Base-by-base conservation (phyloP, 345 rosid species). In the Eucalyptus victrix region DNA sequence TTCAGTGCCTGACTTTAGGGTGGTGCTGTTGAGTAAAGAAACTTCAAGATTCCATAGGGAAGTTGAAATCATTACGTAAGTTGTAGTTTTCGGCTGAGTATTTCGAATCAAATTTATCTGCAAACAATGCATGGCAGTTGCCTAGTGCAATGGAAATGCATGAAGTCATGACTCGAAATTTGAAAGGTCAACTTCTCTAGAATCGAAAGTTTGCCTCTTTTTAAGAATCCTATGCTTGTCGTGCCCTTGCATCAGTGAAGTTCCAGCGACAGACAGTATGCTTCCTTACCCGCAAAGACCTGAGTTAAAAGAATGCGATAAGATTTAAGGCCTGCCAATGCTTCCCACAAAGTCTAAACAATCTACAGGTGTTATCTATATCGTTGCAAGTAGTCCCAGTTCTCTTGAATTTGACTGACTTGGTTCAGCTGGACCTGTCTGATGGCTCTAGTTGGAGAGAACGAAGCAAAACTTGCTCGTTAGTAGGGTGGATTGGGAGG, bases 361-460 rank as follows among this genome's bases (percentile, higher is more conserved):
- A 62, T 62, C 72, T 7, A 62, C 34, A 4, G 6, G 72, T 30
- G 72, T 62, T n/a, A 7, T 62, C 34, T 30, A 62, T 13, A 0
- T 4, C 3, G 0, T 62, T 62, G 72, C 18, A 28, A 13, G 34
- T 30, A 6, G 15, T 30, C 0, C 0, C 0, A 62, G 17, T 6
- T 62, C 17, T 14, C 17, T 30, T 2, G 3, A 62, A 62, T 13
- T 30, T 62, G 69, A 62, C 32, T 62, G 2, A 4, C 16, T 30
- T 14, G 17, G 17, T 30, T 62, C 9, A 13, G 69, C 2, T 14
- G 3, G 9, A 62, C 72, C 18, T 6, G 2, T 30, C 17, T 62
- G 1, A 62, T 30, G 18, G 72, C 1, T 62, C 10, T 62, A 0
- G 5, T 30, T 62, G 34, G 18, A 30, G 32, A 28, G 30, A 60